Conservation (phyloP, 495 filamentous ascomycete species). For the Penicillium cosmopolitanum region DNA sequence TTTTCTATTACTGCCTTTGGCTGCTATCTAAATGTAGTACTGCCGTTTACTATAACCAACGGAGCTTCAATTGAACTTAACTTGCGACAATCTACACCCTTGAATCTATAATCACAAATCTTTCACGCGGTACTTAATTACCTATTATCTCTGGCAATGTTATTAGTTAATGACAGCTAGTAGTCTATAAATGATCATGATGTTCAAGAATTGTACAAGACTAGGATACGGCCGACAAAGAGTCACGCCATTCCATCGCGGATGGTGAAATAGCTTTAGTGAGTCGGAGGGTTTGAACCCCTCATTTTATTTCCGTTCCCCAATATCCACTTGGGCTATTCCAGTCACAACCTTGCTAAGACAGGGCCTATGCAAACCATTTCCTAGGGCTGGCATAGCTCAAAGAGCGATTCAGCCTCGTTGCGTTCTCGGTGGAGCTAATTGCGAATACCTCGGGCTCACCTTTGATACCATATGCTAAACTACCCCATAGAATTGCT, state of each 20-base stretch:
- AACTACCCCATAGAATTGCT: neutral
- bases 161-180: too few relatives aligned
- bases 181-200: too few relatives aligned
- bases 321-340: neutral
- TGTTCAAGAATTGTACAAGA: neutral
- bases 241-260: constrained; percentile 29
- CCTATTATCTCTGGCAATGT: too few relatives aligned
- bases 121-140: too few relatives aligned
- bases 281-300: neutral
- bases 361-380: neutral
- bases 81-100: too few relatives aligned
- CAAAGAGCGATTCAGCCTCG: neutral
- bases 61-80: neutral
- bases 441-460: constrained; percentile 27
- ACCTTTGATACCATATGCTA: neutral
- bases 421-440: constrained; percentile 26
- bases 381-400: neutral
- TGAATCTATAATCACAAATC: too few relatives aligned
- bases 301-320: neutral
- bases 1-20: too few relatives aligned
- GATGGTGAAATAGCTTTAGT: constrained; percentile 28
- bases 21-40: neutral
- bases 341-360: neutral
- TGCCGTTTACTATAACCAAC: neutral
- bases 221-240: neutral